These are phyloP conservation scores for Clarireedia hainanense DNA, from an alignment of 2,329 filamentous ascomycete species.

Conservation along the genomic window DNA sequence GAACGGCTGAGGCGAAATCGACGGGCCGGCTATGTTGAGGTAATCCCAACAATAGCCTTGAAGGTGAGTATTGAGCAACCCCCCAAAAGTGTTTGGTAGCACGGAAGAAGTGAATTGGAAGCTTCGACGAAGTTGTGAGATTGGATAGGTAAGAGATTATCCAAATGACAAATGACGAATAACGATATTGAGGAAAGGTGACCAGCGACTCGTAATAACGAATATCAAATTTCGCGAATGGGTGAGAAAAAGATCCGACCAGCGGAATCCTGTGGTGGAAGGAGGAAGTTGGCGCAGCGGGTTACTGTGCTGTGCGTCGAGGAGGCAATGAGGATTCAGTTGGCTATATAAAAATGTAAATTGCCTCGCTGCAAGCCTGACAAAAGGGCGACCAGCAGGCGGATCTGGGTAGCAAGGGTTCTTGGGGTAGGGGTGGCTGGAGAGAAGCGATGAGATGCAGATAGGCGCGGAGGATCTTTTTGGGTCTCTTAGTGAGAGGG, in stretches of 20 bases:
- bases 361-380: slow-evolving; percentile 8
- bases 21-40: not conserved
- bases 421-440: slow-evolving; percentile 1
- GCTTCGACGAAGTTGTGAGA: not conserved
- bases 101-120: slow-evolving; percentile 6
- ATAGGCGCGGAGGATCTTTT: slow-evolving; percentile 9
- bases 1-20: slow-evolving; percentile 2
- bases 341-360: slow-evolving; percentile 8
- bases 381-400: slow-evolving; percentile 3
- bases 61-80: no score
- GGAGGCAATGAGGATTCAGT: slow-evolving; percentile 7
- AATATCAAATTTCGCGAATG: slow-evolving; percentile 7
- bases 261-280: slow-evolving; percentile 8
- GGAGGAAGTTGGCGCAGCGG: slow-evolving; percentile 8
- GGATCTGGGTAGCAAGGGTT: slow-evolving; percentile 1
- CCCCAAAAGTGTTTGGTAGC: not conserved
- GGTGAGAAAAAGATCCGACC: slow-evolving; percentile 9
- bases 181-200: not conserved
- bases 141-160: no score
- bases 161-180: no score
- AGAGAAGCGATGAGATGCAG: slow-evolving; percentile 3
- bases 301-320: slow-evolving; percentile 2
- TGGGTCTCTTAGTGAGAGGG: not conserved
- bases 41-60: no score
- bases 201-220: slow-evolving; percentile 7